Base-by-base conservation (phyloP, 805 yeast species). In the Candida coquimbonensis region DNA sequence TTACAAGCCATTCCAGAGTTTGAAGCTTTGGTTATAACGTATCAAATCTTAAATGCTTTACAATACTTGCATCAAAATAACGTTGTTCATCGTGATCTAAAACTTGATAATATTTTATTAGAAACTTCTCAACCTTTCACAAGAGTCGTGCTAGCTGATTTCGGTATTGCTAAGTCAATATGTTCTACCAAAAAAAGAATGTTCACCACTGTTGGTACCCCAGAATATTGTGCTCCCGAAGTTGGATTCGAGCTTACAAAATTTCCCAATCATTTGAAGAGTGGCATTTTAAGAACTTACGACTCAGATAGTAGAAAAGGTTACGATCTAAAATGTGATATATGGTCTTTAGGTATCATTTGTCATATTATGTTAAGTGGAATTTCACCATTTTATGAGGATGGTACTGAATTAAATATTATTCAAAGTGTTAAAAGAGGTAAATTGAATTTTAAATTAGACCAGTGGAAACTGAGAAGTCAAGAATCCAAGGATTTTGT, bases 161-260 rank as follows among this genome's bases (percentile, higher is more conserved):
- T 84, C 63, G 90, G 90, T 0, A 73, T 74, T 36, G 76, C 79
- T 3, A 72, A 67, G 52, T 55, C 62, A 14, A 52, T 53, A 13
- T 47, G 54, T 8, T 42, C 56, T 0, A 57, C 63, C 2, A 61
- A 48, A 26, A 55, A 65, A 46, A 60, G 79, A 45, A 70, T 75
- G 68, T 68, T 65, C 36, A 73, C 82, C 0, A 66, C 75, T 0
- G 81, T 75, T 1, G 83, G 83, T 3, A 82, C 88, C 0, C 80
- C 83, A 0, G 88, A 82, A 56, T 82, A 82, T 54, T 73, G 81
- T 47, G 88, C 89, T 1, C 89, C 89, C 0, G 88, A 82, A 53
- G 78, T 82, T 11, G 78, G 81, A 1, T 67, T 77, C 43, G 68
- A 62, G 39, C 57, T 59, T 9, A 59, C 62, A 29, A 57, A 63